Evolutionary conservation across 2,329 filamentous ascomycete species (phyloP).

Genomic region (Chaetomium globosum): DNA sequence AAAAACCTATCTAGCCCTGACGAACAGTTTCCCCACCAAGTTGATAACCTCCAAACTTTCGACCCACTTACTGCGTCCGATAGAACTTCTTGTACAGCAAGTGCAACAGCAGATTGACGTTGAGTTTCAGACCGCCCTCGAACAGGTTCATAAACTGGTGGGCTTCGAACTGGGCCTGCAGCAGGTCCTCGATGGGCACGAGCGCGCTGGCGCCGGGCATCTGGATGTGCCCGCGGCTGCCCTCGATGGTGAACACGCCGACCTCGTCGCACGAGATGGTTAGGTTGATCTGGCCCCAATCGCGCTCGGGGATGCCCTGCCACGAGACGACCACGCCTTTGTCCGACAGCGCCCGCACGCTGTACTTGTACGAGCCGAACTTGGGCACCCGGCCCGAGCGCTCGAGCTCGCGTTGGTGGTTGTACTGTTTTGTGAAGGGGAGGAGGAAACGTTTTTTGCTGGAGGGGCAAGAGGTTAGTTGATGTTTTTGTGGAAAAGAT

Average conservation of each 20-base stretch:
- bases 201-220: constrained; percentile 89
- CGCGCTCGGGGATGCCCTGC: constrained; percentile 77
- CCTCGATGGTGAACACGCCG: constrained; percentile 90
- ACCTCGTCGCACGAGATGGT: constrained; percentile 94
- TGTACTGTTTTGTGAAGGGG: constrained; percentile 98
- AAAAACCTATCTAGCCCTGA: constrained; percentile 13
- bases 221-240: constrained; percentile 88
- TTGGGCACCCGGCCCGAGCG: constrained; percentile 91
- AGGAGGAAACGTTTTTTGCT: constrained; percentile 90
- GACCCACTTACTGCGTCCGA: constrained; percentile 58
- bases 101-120: constrained; percentile 96
- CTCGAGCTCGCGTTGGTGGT: constrained; percentile 94
- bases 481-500: not conserved
- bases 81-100: constrained; percentile 99
- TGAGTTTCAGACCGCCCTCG: constrained; percentile 79
- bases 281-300: constrained; percentile 90
- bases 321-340: constrained; percentile 95
- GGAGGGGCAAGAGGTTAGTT: constrained; percentile 37
- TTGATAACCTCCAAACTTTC: not conserved
- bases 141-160: constrained; percentile 96
- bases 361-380: constrained; percentile 98
- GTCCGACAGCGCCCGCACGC: constrained; percentile 81
- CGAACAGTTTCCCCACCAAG: not conserved
- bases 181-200: constrained; percentile 85
- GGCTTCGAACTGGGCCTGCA: constrained; percentile 97